Percentiles rank a stretch among this genome's conserved stretches.
These are phyloP conservation scores for Cercospora citrullina DNA, from an alignment of 2,329 filamentous ascomycete species.

Conservation along the genomic window DNA sequence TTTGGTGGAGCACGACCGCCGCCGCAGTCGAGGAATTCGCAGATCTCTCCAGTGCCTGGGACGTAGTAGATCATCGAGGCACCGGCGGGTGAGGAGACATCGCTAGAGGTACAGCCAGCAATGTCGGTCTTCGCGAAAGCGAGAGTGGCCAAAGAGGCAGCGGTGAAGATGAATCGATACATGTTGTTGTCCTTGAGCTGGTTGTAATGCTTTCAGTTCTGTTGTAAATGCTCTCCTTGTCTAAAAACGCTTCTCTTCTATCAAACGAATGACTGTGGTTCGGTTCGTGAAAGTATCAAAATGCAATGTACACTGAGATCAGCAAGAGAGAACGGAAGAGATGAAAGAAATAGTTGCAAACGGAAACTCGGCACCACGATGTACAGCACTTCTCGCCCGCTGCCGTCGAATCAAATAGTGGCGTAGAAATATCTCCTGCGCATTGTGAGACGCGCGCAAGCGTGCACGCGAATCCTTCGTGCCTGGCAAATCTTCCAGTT, in stretches of 20 bases:
- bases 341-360: not conserved
- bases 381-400: too few species aligned
- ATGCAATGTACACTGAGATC: not conserved
- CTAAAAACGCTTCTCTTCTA: not conserved
- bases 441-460: not conserved
- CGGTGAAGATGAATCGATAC: constrained; percentile 33
- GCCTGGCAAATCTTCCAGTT: constrained; percentile 1
- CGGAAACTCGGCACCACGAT: not conserved
- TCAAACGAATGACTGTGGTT: not conserved
- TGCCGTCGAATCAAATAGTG: not conserved
- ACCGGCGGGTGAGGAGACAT: constrained; percentile 42
- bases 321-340: not conserved
- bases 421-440: not conserved
- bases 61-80: constrained; percentile 60
- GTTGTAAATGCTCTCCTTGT: not conserved
- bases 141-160: constrained; percentile 33
- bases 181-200: constrained; percentile 17
- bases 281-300: not conserved
- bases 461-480: constrained; percentile 1
- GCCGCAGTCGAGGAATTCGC: constrained; percentile 65
- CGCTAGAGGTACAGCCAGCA: constrained; percentile 48
- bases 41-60: constrained; percentile 64
- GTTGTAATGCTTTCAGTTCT: not conserved
- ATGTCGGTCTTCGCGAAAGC: constrained; percentile 43
- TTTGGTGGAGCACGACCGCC: constrained; percentile 65